Evolutionary conservation across 371 early-diverging fungal genomes (phyloP).

Genomic region (Lichtheimia ramosa): DNA sequence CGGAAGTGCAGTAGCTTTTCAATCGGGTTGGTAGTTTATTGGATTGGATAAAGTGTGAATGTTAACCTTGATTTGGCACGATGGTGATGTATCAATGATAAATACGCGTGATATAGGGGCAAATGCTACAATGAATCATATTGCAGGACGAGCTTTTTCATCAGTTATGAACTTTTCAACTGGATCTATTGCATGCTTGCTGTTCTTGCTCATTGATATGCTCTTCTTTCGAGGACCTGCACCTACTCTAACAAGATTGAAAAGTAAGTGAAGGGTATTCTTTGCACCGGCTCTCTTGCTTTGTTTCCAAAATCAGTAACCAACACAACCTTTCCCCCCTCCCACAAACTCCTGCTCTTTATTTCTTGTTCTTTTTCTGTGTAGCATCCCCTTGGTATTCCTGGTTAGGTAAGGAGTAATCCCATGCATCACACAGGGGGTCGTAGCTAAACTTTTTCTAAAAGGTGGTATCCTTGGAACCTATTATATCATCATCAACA

Average conservation of each 20-base stretch:
- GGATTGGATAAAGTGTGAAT: too few species aligned
- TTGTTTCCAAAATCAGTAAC: too few species aligned
- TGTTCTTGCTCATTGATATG: slow-evolving; percentile 31
- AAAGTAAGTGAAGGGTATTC: slow-evolving; percentile 9
- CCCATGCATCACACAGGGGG: background rate
- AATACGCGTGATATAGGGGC: slow-evolving; percentile 16
- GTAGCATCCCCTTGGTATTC: slow-evolving; percentile 36
- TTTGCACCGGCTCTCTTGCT: too few species aligned
- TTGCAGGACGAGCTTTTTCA: slow-evolving; percentile 32
- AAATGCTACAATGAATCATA: slow-evolving; percentile 28
- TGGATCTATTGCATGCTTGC: slow-evolving; percentile 11
- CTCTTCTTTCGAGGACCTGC: slow-evolving; percentile 18
- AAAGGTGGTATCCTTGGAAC: slow-evolving; percentile 49
- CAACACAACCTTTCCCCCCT: too few species aligned
- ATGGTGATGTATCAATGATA: too few species aligned
- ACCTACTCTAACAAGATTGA: slow-evolving; percentile 16
- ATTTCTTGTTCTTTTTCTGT: background rate
- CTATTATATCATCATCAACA: slow-evolving; percentile 50
- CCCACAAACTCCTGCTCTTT: too few species aligned
- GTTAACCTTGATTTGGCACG: too few species aligned
- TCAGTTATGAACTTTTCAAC: slow-evolving; percentile 21
- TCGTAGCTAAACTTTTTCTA: too few species aligned
- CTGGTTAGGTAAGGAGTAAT: slow-evolving; percentile 21
- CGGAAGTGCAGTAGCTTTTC: slow-evolving; percentile 12
- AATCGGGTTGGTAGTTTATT: slow-evolving; percentile 3